Percentiles rank a stretch among this genome's conserved stretches.
These are phyloP conservation scores for Xylaria sp. DNA, from an alignment of 2,329 filamentous ascomycete species.

Conservation along the genomic window DNA sequence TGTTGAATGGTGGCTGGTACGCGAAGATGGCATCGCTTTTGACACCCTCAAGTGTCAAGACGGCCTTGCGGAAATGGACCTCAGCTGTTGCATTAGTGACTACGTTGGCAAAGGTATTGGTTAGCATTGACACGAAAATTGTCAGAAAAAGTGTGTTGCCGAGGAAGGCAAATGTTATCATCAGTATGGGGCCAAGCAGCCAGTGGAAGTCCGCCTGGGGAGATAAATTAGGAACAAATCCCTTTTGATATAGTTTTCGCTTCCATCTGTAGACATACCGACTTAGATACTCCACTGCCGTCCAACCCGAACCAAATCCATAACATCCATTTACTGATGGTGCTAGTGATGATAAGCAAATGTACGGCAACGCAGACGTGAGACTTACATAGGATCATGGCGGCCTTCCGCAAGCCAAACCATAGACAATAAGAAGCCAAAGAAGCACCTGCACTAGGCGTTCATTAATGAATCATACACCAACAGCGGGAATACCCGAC, in stretches of 20 bases:
- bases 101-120: constrained; percentile 81
- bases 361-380: not conserved
- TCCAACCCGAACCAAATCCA: constrained; percentile 93
- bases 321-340: constrained; percentile 88
- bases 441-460: constrained; percentile 62
- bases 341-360: constrained; percentile 49
- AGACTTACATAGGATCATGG: constrained; percentile 60
- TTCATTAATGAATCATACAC: not conserved
- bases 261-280: constrained; percentile 45
- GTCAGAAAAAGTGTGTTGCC: constrained; percentile 90
- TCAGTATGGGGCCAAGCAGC: constrained; percentile 77
- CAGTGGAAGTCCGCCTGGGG: constrained; percentile 72
- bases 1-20: constrained; percentile 83
- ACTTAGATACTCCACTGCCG: constrained; percentile 66
- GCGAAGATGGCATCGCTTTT: constrained; percentile 84
- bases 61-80: constrained; percentile 80
- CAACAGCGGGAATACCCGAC: not conserved
- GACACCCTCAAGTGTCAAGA: constrained; percentile 83
- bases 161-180: constrained; percentile 84
- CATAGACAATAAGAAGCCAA: constrained; percentile 79
- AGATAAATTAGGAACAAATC: not conserved
- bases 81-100: constrained; percentile 79
- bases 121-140: constrained; percentile 85
- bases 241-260: not conserved
- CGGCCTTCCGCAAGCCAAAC: constrained; percentile 74